Evolutionary conservation across 2,329 filamentous ascomycete genomes (phyloP).

Genomic region (Fusarium sp.): DNA sequence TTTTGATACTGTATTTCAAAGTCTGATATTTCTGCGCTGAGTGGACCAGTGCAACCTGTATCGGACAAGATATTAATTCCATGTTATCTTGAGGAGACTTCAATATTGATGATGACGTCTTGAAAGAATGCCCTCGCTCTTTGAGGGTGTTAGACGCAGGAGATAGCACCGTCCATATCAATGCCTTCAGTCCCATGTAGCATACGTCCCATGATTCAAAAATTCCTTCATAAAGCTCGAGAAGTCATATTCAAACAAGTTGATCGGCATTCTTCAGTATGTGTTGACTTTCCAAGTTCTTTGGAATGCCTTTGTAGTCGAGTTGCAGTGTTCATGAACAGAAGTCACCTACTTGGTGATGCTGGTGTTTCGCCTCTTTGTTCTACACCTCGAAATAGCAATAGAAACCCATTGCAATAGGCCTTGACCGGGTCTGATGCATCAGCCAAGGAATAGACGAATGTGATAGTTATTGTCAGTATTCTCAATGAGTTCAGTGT

Average conservation of each 20-base stretch:
- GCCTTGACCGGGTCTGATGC: too few relatives aligned
- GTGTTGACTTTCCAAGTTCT: neutral
- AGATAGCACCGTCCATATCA: neutral
- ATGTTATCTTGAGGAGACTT: neutral
- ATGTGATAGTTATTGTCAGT: neutral
- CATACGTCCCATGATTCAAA: neutral
- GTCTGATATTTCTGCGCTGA: too few relatives aligned
- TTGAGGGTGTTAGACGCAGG: neutral
- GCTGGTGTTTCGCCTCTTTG: neutral
- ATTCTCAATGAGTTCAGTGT: too few relatives aligned
- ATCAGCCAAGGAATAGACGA: neutral
- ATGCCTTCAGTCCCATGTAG: too few relatives aligned
- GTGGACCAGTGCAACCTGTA: neutral
- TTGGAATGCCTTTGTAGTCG: neutral
- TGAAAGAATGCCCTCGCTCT: constrained; percentile 58
- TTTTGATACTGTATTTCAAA: too few relatives aligned
- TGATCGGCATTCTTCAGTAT: accelerated
- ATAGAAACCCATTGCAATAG: neutral
- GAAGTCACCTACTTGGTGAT: neutral
- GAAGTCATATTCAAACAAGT: too few relatives aligned
- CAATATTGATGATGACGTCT: neutral
- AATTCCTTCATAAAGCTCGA: neutral
- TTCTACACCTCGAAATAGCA: neutral
- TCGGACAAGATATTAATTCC: neutral
- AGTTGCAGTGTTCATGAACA: neutral